These are phyloP conservation scores for Eucalyptus globulus DNA, from an alignment of 345 rosid species.

Conservation along the genomic window DNA sequence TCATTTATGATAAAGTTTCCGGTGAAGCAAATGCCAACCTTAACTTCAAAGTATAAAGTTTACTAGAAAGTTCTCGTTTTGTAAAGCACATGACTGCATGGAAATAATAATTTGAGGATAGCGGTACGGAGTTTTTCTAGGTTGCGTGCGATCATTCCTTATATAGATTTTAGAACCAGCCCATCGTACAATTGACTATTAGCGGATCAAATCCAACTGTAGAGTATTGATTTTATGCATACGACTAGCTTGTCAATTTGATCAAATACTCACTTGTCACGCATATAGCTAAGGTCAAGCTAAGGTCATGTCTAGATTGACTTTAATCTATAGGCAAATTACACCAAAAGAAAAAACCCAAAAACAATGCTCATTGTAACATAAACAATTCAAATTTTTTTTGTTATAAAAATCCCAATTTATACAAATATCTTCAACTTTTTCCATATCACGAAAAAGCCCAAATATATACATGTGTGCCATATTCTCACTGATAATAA, in stretches of 20 bases:
- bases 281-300: neutral
- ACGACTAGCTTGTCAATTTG: neutral
- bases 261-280: neutral
- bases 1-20: neutral
- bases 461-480: rapidly evolving
- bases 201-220: rapidly evolving
- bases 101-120: neutral
- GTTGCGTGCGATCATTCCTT: neutral
- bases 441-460: rapidly evolving
- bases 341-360: no score
- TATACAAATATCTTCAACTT: rapidly evolving
- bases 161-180: neutral
- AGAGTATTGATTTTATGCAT: neutral
- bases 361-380: rapidly evolving
- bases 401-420: no score
- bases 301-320: neutral
- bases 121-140: rapidly evolving
- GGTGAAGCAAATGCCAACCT: neutral
- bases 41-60: neutral
- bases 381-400: no score
- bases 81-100: neutral
- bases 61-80: neutral
- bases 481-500: rapidly evolving
- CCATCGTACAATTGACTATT: rapidly evolving
- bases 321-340: neutral